Base-by-base conservation (phyloP, 164 flowering plant genomes). In the Tetrastigma voinierianum region DNA sequence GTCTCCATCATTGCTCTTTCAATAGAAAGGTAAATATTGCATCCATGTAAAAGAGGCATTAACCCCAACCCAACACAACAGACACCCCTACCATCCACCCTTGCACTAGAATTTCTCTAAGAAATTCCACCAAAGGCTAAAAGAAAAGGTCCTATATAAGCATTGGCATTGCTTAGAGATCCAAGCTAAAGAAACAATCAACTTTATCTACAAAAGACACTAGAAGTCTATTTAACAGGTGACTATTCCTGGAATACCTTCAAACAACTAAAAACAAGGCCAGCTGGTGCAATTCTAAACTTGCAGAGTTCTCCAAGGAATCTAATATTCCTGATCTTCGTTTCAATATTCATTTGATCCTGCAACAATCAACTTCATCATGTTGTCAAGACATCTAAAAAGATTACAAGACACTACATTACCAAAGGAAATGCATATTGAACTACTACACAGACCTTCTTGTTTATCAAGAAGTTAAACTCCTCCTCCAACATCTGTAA, bases 261-360 rank as follows among this genome's bases (percentile, higher is more conserved):
- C 71, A 92, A 79, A 79, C 91, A 90, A 76, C 81, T 86, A 72
- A 95, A 95, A 67, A 90, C 87, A 66, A 89, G 84, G 51, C 93
- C 85, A 66, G 98, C 80, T 23, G 92, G 84, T 9, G 97, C 96
- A 76, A 95, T 84, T 77, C 68, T 87, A 61, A 95, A 95, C 85
- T 95, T 95, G 87, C 94, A 90, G 51, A 95, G 91, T 72, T 95
- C 99, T 79, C 99, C 99, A 75, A 95, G 82, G 71, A 92, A 95
- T 71, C 99, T 84, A 69, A 92, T 90, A 73, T 95, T 95, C 80
- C 90, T 81, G 64, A 92, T 90, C 85, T 90, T 92, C 58, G 94
- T 89, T 71, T 95, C 99, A 66, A 95, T 95, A 76, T 95, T 92
- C 93, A 95, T 92, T 86, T 92, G 99, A 79, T 92, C 97, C 99